phyloP scores from a whole-genome alignment of 2,329 filamentous ascomycete genomes.

The Phaeosphaeriaceae sp. region DNA sequence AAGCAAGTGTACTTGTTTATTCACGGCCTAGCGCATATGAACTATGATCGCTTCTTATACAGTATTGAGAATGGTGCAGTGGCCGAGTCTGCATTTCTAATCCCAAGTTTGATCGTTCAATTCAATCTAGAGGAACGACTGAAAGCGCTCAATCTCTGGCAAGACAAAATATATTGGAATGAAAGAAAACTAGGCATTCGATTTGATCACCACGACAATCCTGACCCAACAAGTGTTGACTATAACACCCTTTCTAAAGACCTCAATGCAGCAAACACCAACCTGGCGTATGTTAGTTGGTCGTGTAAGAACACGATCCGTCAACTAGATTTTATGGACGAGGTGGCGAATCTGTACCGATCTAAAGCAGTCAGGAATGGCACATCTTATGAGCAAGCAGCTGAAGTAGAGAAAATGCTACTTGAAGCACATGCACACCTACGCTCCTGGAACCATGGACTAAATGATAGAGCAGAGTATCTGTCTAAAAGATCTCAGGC shows the following conservation, averaged over 20 bases:
- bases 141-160: constrained; percentile 2
- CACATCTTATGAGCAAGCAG: constrained; percentile 1
- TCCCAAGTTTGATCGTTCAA: constrained; percentile 17
- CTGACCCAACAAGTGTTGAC: constrained; percentile 7
- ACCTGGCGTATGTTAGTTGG: constrained; percentile 9
- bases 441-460: constrained; percentile 13
- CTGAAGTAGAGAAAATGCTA: constrained; percentile 3
- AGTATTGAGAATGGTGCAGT: constrained; percentile 1
- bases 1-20: constrained; percentile 25
- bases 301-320: constrained; percentile 10
- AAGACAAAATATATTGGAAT: constrained; percentile 12
- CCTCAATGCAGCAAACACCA: constrained; percentile 11
- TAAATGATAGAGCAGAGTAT: constrained; percentile 23
- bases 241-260: constrained; percentile 11
- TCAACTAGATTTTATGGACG: constrained; percentile 18
- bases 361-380: constrained; percentile 8
- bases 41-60: background rate
- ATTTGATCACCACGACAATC: constrained; percentile 2
- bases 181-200: constrained; percentile 13
- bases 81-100: constrained; percentile 6
- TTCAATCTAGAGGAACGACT: constrained; percentile 7
- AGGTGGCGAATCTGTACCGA: constrained; percentile 12
- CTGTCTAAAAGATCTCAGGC: constrained; percentile 19
- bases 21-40: constrained; percentile 9
- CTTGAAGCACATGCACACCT: constrained; percentile 12